Conservation (phyloP, 1,139 yeast genomes). For the Kurtzmaniella natalensis region DNA sequence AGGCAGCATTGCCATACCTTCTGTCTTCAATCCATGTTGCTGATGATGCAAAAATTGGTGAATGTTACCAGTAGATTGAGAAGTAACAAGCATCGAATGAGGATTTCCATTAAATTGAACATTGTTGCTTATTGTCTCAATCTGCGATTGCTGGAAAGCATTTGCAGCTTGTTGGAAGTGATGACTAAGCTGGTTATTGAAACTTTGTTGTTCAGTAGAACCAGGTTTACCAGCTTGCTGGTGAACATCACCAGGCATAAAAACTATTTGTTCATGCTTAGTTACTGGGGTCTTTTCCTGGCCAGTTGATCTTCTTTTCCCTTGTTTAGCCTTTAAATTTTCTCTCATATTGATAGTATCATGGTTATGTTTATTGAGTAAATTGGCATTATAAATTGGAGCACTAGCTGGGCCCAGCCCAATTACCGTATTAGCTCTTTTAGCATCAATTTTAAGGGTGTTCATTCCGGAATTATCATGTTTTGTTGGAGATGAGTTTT, state of each 20-base stretch:
- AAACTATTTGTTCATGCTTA: too few species aligned
- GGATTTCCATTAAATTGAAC: background rate
- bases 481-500: constrained; percentile 13
- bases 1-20: constrained; percentile 1
- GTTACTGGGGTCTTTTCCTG: too few species aligned
- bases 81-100: constrained; percentile 11
- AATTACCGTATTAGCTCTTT: constrained; percentile 12
- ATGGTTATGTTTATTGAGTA: constrained; percentile 15
- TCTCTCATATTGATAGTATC: constrained; percentile 14
- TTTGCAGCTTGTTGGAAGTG: constrained; percentile 1
- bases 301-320: background rate
- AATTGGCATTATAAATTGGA: constrained; percentile 27
- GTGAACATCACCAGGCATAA: too few species aligned
- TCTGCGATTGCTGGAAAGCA: background rate
- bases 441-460: constrained; percentile 18
- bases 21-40: background rate
- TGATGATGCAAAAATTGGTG: constrained; percentile 8
- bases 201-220: constrained; percentile 1
- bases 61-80: constrained; percentile 14
- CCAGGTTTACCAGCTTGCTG: background rate
- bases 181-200: constrained; percentile 1
- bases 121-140: background rate
- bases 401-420: constrained; percentile 31
- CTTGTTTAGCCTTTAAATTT: constrained; percentile 5
- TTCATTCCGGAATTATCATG: constrained; percentile 9